phyloP scores from a whole-genome alignment of 495 filamentous ascomycete species.

The Xylaria palmicola region DNA sequence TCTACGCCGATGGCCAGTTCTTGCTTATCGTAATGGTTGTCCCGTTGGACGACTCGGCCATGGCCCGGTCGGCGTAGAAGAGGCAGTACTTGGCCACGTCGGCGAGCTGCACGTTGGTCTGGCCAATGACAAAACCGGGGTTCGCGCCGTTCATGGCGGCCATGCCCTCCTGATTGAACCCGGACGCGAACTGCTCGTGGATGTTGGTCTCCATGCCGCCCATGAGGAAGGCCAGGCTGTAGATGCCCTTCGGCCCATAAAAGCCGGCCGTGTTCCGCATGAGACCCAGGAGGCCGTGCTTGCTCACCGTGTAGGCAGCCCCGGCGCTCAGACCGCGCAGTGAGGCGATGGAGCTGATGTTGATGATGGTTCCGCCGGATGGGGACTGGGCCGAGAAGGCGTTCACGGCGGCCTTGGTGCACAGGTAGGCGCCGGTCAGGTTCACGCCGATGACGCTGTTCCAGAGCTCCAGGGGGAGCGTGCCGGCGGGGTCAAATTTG shows the following conservation, averaged over 20 bases:
- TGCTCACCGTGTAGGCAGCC: constrained; percentile 54
- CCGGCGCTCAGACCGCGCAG: constrained; percentile 36
- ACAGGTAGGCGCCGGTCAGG: constrained; percentile 55
- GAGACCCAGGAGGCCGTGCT: constrained; percentile 56
- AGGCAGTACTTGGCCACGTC: constrained; percentile 20
- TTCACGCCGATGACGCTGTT: constrained; percentile 59
- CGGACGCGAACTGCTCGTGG: constrained; percentile 32
- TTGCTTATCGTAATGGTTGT: constrained; percentile 10
- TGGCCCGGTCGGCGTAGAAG: constrained; percentile 7
- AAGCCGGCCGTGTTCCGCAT: constrained; percentile 61
- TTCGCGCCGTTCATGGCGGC: background rate
- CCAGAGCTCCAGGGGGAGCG: constrained; percentile 49
- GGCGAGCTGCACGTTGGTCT: constrained; percentile 21
- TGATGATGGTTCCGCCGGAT: constrained; percentile 41
- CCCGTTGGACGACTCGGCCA: constrained; percentile 14
- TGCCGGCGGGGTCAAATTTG: constrained; percentile 53
- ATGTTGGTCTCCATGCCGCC: constrained; percentile 57
- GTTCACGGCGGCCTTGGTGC: constrained; percentile 52
- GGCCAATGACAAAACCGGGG: constrained; percentile 16
- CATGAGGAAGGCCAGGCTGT: constrained; percentile 53
- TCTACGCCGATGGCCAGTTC: constrained; percentile 14
- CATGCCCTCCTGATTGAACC: constrained; percentile 33
- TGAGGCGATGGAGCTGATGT: constrained; percentile 41
- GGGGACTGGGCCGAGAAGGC: constrained; percentile 17
- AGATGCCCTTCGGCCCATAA: constrained; percentile 57